Conservation (phyloP, 2,329 filamentous ascomycete species). For the Helotiales sp. region DNA sequence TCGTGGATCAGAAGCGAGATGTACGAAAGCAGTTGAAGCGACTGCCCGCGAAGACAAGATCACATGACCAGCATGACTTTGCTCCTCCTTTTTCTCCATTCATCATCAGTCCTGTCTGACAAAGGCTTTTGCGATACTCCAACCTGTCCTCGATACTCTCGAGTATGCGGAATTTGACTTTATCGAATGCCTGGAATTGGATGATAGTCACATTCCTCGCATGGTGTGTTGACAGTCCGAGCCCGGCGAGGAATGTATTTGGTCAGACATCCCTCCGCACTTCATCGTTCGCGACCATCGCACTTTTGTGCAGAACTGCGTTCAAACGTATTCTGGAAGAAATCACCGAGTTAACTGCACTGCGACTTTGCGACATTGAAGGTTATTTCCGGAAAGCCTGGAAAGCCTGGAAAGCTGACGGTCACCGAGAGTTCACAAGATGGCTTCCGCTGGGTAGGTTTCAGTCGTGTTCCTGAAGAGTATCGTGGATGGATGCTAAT, state of each 20-base stretch:
- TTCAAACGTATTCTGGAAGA: not conserved
- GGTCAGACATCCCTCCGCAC: constrained; percentile 8
- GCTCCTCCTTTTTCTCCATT: not conserved
- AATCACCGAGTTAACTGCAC: not conserved
- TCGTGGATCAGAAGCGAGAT: not conserved
- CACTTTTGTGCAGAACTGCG: not conserved
- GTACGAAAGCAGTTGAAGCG: constrained; percentile 1
- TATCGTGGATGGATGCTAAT: not conserved
- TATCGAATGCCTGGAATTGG: constrained; percentile 5
- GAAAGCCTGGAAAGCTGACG: not conserved
- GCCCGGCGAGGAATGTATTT: constrained; percentile 16
- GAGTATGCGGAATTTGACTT: not conserved
- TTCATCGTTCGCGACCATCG: constrained; percentile 15
- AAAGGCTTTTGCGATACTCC: not conserved
- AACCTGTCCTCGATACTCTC: not conserved
- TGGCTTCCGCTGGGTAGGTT: constrained; percentile 4
- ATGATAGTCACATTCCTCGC: constrained; percentile 14
- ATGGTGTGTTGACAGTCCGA: constrained; percentile 20
- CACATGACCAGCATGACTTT: not conserved
- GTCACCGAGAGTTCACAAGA: not conserved
- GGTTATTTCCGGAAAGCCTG: not conserved
- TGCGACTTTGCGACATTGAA: not conserved
- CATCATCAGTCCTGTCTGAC: not conserved
- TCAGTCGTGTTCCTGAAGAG: not conserved
- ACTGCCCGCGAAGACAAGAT: not conserved